Percentiles rank a stretch among this genome's conserved stretches.
phyloP scores from a whole-genome alignment of 176 grass and related monocot species.

The Juncus effusus region DNA sequence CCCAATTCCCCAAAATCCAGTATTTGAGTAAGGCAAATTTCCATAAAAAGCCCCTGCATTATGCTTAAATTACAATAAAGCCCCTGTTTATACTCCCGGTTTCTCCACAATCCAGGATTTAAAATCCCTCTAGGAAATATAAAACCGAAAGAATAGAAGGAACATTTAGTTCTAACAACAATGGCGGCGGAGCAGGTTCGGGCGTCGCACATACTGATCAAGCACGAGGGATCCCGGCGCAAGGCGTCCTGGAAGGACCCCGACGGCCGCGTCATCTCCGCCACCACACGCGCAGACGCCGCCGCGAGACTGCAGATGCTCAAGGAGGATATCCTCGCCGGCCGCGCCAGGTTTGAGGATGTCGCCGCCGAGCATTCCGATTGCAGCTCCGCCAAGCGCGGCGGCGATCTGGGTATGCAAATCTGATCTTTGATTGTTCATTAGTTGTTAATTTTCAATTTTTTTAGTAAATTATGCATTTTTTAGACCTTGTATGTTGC shows the following conservation, averaged over 20 bases:
- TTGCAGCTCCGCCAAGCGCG: slow-evolving; percentile 51
- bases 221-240: slow-evolving; percentile 49
- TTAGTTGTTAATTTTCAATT: neutral
- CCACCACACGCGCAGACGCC: slow-evolving; percentile 40
- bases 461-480: too few relatives aligned
- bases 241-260: slow-evolving; percentile 56
- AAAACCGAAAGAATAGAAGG: neutral
- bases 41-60: too few relatives aligned
- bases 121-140: too few relatives aligned
- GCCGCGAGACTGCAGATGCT: slow-evolving; percentile 23
- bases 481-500: too few relatives aligned
- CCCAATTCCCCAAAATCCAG: too few relatives aligned
- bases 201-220: slow-evolving; percentile 52
- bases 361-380: slow-evolving; percentile 39
- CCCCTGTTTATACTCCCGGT: too few relatives aligned
- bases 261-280: slow-evolving; percentile 38
- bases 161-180: neutral
- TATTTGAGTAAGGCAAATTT: too few relatives aligned
- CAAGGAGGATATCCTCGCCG: slow-evolving; percentile 31
- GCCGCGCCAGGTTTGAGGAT: slow-evolving; percentile 26
- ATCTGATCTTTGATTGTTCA: neutral
- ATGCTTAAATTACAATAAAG: too few relatives aligned
- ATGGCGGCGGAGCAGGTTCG: slow-evolving; percentile 31
- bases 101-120: too few relatives aligned
- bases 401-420: slow-evolving; percentile 41